These are phyloP conservation scores for Vaccinium corymbosum DNA, from an alignment of 148 eudicot genomes.

Conservation along the genomic window DNA sequence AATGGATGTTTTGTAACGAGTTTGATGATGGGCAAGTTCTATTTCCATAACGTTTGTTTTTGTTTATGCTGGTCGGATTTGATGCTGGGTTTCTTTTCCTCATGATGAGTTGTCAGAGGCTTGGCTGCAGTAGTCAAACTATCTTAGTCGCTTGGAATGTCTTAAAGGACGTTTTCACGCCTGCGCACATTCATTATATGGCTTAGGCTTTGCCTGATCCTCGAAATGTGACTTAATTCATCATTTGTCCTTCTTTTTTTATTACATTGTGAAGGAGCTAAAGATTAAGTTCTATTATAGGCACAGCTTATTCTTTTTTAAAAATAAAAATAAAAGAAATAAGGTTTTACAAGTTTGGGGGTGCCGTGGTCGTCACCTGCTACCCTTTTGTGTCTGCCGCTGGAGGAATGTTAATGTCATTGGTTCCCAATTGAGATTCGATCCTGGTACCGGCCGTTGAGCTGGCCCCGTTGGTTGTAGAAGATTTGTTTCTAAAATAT, in stretches of 20 bases:
- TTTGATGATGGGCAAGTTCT: not conserved
- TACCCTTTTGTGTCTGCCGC: not conserved
- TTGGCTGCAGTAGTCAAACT: not conserved
- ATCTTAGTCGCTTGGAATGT: too few relatives aligned
- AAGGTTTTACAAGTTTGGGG: not conserved
- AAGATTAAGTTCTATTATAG: not conserved
- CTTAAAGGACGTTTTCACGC: too few relatives aligned
- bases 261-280: not conserved
- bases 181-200: too few relatives aligned
- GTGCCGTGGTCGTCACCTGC: not conserved
- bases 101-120: not conserved
- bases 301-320: not conserved
- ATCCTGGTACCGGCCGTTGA: not conserved
- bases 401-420: not conserved
- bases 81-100: not conserved
- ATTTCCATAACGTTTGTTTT: not conserved
- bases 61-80: not conserved
- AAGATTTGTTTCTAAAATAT: not conserved
- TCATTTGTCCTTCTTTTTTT: not conserved
- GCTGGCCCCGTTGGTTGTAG: not conserved
- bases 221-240: not conserved
- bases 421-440: not conserved
- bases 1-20: not conserved
- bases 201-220: not conserved
- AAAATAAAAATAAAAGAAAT: not conserved